Base-by-base conservation (phyloP, 139 green algal genomes). In the Mesostigma viride region DNA sequence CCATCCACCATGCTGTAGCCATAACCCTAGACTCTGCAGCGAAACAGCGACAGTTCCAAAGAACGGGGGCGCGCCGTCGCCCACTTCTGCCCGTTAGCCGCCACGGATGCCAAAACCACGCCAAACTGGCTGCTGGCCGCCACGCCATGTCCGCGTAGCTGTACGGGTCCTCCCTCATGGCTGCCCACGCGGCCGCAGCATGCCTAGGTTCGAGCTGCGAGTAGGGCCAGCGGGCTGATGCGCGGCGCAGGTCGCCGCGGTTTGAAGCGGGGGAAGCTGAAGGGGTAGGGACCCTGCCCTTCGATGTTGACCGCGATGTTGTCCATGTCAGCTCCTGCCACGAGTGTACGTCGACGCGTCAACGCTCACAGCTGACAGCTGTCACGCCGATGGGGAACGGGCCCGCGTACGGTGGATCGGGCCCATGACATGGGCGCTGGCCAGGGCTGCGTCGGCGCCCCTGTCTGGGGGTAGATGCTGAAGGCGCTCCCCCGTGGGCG, bases 51-150 rank as follows among this genome's bases (percentile, higher is more conserved):
- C 68, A 35, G 68, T 75, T 14, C 68, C 68, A 35, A 73, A 75
- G 62, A 75, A 75, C 3, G 27, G 31, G 22, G 68, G 62, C 2
- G 27, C 17, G 20, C 48, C 53, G 28, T 75, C 68, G 56, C 34
- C 68, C 68, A 75, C 35, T 58, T 14, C 45, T 75, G 62, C 30
- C 68, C 68, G 40, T 75, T 75, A 33, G 72, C 62, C 22, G 68
- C 68, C 46, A 75, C 68, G 11, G 63, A 66, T 2, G 44, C 68
- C 20, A 75, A 62, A 20, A 75, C 20, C 59, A 75, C 60, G 22
- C 68, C 68, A 31, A 33, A 53, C 4, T 60, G 20, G 11, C n/a
- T 3, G 20, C 28, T 44, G 5, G 68, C 35, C 45, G 67, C 68
- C 68, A 75, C 22, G 68, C 68, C 68, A n/a, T n/a, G n/a, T n/a